Percentiles rank a stretch among this genome's conserved stretches.
These are phyloP conservation scores for Daldinia grandis DNA, from an alignment of 495 filamentous ascomycete species.

Conservation along the genomic window DNA sequence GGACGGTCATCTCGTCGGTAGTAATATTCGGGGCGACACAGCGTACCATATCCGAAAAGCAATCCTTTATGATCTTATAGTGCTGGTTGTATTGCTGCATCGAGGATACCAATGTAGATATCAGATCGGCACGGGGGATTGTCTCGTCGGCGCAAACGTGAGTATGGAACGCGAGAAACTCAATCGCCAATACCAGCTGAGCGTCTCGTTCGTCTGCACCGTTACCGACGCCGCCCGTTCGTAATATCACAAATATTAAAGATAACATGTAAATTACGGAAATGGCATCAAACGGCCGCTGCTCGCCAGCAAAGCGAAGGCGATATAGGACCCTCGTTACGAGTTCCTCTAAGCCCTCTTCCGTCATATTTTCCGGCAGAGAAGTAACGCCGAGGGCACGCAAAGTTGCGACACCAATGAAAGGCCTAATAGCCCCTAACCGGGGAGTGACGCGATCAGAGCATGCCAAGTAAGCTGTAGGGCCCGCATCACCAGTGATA, in stretches of 20 bases:
- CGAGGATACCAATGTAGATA: slow-evolving; percentile 72
- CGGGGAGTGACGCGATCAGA: slow-evolving; percentile 75
- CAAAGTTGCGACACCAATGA: slow-evolving; percentile 87
- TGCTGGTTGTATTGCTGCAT: slow-evolving; percentile 93
- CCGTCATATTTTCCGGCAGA: slow-evolving; percentile 71
- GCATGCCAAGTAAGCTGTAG: slow-evolving; percentile 79
- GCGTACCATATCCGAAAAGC: slow-evolving; percentile 81
- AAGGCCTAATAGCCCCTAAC: slow-evolving; percentile 77
- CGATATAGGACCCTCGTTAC: slow-evolving; percentile 91
- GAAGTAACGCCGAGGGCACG: slow-evolving; percentile 76
- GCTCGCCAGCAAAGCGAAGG: slow-evolving; percentile 87
- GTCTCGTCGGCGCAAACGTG: slow-evolving; percentile 72
- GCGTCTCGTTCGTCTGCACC: slow-evolving; percentile 80
- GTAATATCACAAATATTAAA: slow-evolving; percentile 76
- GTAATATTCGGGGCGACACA: slow-evolving; percentile 80
- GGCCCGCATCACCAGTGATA: slow-evolving; percentile 80
- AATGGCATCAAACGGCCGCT: slow-evolving; percentile 85
- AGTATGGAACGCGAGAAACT: slow-evolving; percentile 88
- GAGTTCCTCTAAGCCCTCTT: slow-evolving; percentile 85
- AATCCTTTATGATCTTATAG: slow-evolving; percentile 93
- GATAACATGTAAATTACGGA: slow-evolving; percentile 89
- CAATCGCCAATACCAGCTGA: slow-evolving; percentile 88
- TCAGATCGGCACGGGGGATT: slow-evolving; percentile 77
- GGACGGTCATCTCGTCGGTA: slow-evolving; percentile 70
- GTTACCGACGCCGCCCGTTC: slow-evolving; percentile 78